Evolutionary conservation across 2,329 filamentous ascomycete species (phyloP).

Genomic region (Claviceps humidiphila): DNA sequence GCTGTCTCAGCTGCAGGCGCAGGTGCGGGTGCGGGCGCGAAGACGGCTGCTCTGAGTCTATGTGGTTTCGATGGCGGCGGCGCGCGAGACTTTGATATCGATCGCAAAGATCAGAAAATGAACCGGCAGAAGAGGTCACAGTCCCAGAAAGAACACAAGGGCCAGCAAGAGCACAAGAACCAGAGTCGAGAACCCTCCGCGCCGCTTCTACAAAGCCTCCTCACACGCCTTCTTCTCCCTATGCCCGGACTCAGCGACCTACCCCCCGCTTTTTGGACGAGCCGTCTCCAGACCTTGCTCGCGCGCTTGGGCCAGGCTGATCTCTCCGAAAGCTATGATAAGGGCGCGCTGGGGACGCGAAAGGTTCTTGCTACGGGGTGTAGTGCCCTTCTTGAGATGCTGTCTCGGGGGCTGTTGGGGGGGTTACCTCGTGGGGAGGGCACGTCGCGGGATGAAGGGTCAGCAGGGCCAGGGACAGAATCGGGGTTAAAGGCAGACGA

Average conservation of each 20-base stretch:
- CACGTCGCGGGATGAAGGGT: background rate
- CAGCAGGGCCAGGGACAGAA: constrained; percentile 5
- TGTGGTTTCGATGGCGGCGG: too few relatives aligned
- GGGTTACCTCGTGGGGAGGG: constrained; percentile 21
- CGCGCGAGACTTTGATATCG: too few relatives aligned
- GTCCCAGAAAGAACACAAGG: too few relatives aligned
- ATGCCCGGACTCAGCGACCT: constrained; percentile 55
- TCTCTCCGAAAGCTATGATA: constrained; percentile 71
- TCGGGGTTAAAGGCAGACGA: background rate
- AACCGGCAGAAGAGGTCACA: too few relatives aligned
- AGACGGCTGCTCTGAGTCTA: background rate
- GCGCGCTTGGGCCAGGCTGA: constrained; percentile 51
- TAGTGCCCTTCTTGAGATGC: constrained; percentile 55
- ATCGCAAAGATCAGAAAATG: too few relatives aligned
- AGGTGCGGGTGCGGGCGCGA: constrained; percentile 10
- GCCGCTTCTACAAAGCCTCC: constrained; percentile 55
- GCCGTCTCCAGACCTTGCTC: constrained; percentile 46
- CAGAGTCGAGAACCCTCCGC: constrained; percentile 20
- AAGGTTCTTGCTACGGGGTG: constrained; percentile 64
- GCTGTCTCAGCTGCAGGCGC: too few relatives aligned
- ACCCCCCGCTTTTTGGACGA: constrained; percentile 49
- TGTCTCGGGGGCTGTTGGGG: constrained; percentile 52
- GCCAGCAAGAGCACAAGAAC: background rate
- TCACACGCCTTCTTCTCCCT: constrained; percentile 50
- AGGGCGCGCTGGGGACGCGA: constrained; percentile 58